Evolutionary conservation across 148 eudicot species (phyloP).

Genomic region (Bassia scoparia): DNA sequence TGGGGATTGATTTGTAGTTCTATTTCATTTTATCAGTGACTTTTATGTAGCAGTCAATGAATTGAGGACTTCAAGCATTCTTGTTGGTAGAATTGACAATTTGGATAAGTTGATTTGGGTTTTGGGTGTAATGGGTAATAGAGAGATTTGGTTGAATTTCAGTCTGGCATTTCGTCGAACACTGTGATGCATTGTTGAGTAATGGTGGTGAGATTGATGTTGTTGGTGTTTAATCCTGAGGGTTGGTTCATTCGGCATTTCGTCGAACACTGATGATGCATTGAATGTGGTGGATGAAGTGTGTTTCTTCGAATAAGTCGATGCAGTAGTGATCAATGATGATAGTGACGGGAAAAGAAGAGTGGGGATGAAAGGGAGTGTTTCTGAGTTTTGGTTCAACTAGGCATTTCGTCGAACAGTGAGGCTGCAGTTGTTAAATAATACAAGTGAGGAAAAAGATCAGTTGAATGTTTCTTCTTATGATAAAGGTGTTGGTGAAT

Average conservation of each 20-base stretch:
- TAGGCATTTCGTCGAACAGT: constrained; percentile 40
- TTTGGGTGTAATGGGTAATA: constrained; percentile 65
- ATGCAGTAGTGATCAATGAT: constrained; percentile 11
- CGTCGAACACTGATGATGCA: too few species aligned
- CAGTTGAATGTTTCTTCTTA: background rate
- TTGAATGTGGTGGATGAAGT: too few species aligned
- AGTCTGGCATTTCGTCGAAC: constrained; percentile 26
- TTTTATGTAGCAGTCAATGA: too few species aligned
- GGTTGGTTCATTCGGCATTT: too few species aligned
- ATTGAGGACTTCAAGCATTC: too few species aligned
- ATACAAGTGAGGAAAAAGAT: background rate
- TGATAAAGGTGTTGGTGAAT: background rate
- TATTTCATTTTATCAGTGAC: too few species aligned
- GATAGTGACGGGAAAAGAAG: constrained; percentile 2
- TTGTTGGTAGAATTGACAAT: too few species aligned
- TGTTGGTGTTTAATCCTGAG: constrained; percentile 5
- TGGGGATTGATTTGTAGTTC: too few species aligned
- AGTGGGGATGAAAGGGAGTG: background rate
- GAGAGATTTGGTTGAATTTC: constrained; percentile 5
- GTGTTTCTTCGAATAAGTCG: constrained; percentile 36
- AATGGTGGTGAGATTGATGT: constrained; percentile 1
- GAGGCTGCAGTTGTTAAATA: constrained; percentile 19
- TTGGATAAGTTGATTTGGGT: too few species aligned
- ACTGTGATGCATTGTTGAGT: constrained; percentile 7
- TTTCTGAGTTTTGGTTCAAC: constrained; percentile 21